Percentiles rank a stretch among this genome's conserved stretches.
These are phyloP conservation scores for Dictyostelium firmibasis DNA, from an alignment of 78 protist genomes.

Conservation along the genomic window DNA sequence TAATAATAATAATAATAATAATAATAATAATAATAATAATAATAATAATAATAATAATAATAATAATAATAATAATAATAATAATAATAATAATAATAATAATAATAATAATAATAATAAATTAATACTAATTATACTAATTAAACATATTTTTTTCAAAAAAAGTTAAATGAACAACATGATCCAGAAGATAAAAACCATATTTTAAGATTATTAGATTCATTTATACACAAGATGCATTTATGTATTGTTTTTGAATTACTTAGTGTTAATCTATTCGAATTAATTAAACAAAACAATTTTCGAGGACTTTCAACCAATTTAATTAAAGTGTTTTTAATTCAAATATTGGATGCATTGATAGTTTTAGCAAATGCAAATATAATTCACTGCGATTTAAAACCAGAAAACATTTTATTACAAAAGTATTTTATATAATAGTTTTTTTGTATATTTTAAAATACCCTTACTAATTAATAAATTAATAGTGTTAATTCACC, in stretches of 20 bases:
- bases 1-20: not conserved
- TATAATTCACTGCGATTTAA: conserved; percentile 97
- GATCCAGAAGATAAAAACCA: conserved; percentile 78
- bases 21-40: not conserved
- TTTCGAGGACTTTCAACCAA: conserved; percentile 91
- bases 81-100: too few relatives aligned
- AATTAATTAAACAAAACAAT: conserved; percentile 88
- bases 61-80: not conserved
- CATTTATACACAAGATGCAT: conserved; percentile 89
- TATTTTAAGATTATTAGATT: conserved; percentile 88
- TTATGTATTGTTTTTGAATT: conserved; percentile 96
- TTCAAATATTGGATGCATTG: conserved; percentile 88
- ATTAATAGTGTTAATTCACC: conserved; percentile 69
- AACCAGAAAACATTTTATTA: conserved; percentile 92
- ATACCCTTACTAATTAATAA: not conserved
- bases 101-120: not conserved
- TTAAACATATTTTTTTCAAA: not conserved
- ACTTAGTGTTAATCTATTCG: conserved; percentile 90
- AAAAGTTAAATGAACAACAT: conserved; percentile 59
- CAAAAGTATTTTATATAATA: conserved; percentile 18
- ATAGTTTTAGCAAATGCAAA: conserved; percentile 73
- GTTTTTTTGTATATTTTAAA: not conserved
- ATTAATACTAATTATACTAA: not conserved
- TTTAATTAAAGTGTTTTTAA: conserved; percentile 88
- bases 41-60: not conserved